These are phyloP conservation scores for Neopestalotiopsis sp. DNA, from an alignment of 2,329 filamentous ascomycete genomes.

Conservation along the genomic window DNA sequence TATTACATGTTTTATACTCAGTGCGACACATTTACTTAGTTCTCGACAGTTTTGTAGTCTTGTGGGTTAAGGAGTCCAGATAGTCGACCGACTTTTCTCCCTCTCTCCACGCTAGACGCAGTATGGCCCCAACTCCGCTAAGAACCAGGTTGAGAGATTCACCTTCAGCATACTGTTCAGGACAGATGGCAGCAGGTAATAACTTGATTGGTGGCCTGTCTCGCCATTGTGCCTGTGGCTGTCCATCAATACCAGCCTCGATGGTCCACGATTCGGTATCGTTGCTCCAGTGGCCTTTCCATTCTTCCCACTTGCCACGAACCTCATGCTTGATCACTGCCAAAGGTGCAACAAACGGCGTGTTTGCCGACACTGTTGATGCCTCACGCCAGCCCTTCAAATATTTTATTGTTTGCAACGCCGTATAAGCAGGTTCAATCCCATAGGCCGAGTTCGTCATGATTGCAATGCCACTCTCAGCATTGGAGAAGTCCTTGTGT, in stretches of 20 bases:
- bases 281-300: conserved; percentile 11
- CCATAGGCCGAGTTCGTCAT: conserved; percentile 9
- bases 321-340: not conserved
- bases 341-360: not conserved
- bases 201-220: not conserved
- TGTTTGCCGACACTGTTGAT: not conserved
- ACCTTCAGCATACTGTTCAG: not conserved
- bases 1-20: too few species aligned
- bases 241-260: conserved; percentile 1
- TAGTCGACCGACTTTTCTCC: conserved; percentile 10
- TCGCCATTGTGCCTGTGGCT: conserved; percentile 10
- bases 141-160: conserved; percentile 12
- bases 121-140: not conserved
- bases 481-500: not conserved
- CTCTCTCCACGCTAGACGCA: conserved; percentile 6
- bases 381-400: conserved; percentile 5
- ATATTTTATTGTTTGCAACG: conserved; percentile 4
- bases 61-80: not conserved
- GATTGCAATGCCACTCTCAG: conserved; percentile 4
- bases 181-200: conserved; percentile 6
- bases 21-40: not conserved
- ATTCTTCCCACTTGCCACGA: conserved; percentile 9
- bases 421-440: not conserved
- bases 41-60: conserved; percentile 2
- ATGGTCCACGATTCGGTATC: conserved; percentile 4